Evolutionary conservation across 805 yeast genomes (phyloP), one percentile per base, ranked within the genome.

Genomic region (Kregervanrija delftensis): DNA sequence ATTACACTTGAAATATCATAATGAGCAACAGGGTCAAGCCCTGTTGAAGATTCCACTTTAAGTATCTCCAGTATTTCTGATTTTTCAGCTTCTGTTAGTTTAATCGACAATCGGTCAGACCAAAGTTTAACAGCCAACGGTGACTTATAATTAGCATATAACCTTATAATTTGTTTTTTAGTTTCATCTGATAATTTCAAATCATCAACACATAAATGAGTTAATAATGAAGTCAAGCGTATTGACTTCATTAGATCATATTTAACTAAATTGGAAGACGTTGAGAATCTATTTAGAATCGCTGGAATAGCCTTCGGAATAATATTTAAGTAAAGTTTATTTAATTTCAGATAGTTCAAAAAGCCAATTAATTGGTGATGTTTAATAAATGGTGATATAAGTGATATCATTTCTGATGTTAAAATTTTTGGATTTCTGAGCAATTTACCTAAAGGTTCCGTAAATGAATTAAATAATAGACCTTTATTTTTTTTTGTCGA

Each of bases 111-210:
- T 30, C 35, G 15, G 11, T 47, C 44, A 1, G 55, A n/a, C 60
- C 61, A 60, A 15, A 37, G 30, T n/a, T 40, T 35, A 12, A 56
- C 59, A 13, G 59, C 63, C 28, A 54, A 35, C 12, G 64, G 60
- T 2, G 61, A 52, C 9, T 52, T 49, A 14, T 45, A 53, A 16
- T 42, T 41, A 16, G 58, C 54, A 41, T 61, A 60, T 13, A 52
- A 30, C 12, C 37, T 37, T 3, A 52, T 33, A 6, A 60, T 49
- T 14, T 45, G 12, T n/a, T 48, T 46, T 15, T 40, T 53, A 1
- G 46, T 33, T 2, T 31, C 33, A 3, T 48, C 50, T 14, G 50
- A 51, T 8, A 53, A 46, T 2, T 44, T 17, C 43, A 37, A 4
- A 42, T 15, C 4, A 16, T 42, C 15, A 59, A 36, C 28, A 42